Evolutionary conservation across 805 yeast genomes (phyloP), one percentile per base, ranked within the genome.

Genomic region (Blastobotrys attinorum): DNA sequence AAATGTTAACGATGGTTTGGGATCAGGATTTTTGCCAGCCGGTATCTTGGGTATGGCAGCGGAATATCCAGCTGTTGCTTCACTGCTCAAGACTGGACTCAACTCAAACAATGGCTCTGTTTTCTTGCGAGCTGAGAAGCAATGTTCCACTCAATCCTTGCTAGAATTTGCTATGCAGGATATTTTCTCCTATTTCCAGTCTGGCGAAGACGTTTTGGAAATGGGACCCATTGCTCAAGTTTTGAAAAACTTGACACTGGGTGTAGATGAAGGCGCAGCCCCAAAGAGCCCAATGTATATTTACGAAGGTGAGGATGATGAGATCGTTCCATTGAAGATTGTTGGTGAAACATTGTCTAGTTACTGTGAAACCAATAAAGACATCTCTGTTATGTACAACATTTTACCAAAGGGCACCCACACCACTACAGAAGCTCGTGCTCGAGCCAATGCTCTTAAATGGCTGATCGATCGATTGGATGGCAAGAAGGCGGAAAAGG

Each of bases 41-140:
- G 58, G 57, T 11, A n/a, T 54, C 29, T 17, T 47, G 16, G 60
- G 60, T 33, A 37, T 56, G n/a, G 47, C 51, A 15, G 37, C 41
- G 22, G 56, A 53, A 39, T 56, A 53, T 38, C 53, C 54, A 2
- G 51, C 39, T 4, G 29, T 54, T 29, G 36, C 39, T 43, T 36
- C 39, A 3, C 18, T 45, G 13, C 22, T 46, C 31, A 22, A 29
- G 21, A 22, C 36, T 4, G 31, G 47, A 23, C 33, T 54, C 37
- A 18, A 35, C 11, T 37, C 49, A 13, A 33, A 40, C 20, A 41
- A 33, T 16, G 23, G 15, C 45, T 11, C 33, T 11, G 35, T 21
- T 11, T 27, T 39, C 15, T 15, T 18, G 31, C 22, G 36, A 18
- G 50, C 47, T 3, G 33, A 37, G 15, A 37, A 15, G 22, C 50